A percentile compares a stretch with the other conserved stretches of the same genome.
Conservation (phyloP, 495 filamentous ascomycete species). For the Daldinia grandis region DNA sequence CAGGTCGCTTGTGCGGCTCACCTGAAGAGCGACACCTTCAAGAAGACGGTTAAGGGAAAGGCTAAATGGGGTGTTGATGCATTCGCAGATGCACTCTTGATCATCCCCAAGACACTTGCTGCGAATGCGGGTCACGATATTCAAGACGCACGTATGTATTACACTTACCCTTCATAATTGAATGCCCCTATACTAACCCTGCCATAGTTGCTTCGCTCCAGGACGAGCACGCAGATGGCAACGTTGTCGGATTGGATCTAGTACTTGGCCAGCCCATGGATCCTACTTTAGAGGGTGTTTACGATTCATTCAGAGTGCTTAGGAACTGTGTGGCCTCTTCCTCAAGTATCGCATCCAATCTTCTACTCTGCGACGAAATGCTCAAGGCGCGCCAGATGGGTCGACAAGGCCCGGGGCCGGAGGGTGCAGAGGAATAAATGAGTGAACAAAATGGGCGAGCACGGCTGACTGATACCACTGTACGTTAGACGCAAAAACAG, state of each 20-base stretch:
- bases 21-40: constrained; percentile 81
- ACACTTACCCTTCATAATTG: background rate
- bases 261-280: constrained; percentile 92
- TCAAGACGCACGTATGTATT: constrained; percentile 81
- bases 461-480: constrained; percentile 36
- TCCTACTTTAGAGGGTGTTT: constrained; percentile 90
- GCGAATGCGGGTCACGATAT: constrained; percentile 97
- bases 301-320: constrained; percentile 94
- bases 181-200: constrained; percentile 30
- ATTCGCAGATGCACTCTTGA: constrained; percentile 90
- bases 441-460: background rate
- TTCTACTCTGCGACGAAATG: constrained; percentile 95
- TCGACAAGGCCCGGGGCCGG: constrained; percentile 59
- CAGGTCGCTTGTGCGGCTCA: constrained; percentile 94
- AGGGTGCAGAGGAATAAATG: constrained; percentile 57
- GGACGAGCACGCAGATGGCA: constrained; percentile 85
- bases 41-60: constrained; percentile 93
- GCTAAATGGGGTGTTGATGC: constrained; percentile 93
- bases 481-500: constrained; percentile 36
- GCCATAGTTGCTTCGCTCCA: constrained; percentile 78
- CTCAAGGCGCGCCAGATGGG: constrained; percentile 97
- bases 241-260: constrained; percentile 86
- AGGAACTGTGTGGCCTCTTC: constrained; percentile 93
- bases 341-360: constrained; percentile 92
- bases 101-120: constrained; percentile 97